phyloP scores from a whole-genome alignment of 2,329 filamentous ascomycete genomes.

The Xylaria sp. region DNA sequence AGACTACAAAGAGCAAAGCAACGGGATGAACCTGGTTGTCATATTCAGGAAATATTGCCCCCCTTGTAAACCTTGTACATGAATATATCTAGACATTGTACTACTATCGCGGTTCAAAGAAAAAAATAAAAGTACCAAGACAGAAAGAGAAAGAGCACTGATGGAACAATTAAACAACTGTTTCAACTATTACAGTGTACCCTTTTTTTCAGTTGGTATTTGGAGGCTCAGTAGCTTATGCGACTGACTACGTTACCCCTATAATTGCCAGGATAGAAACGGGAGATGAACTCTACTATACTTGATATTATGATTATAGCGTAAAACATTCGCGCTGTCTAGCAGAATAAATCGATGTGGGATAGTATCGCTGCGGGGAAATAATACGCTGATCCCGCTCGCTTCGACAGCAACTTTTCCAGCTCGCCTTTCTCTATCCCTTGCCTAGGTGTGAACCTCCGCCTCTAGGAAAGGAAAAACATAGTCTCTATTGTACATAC shows the following conservation, averaged over 20 bases:
- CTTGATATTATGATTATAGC: background rate
- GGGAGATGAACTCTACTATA: background rate
- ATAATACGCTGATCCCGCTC: background rate
- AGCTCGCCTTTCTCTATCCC: constrained; percentile 16
- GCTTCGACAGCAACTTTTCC: background rate
- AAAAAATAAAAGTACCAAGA: background rate
- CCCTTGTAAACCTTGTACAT: constrained; percentile 34
- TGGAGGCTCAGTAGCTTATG: too few species aligned
- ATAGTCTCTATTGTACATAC: background rate
- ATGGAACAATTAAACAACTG: background rate
- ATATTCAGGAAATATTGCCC: background rate
- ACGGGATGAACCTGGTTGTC: background rate
- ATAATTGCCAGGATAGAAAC: background rate
- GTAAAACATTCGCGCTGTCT: background rate
- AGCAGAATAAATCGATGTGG: background rate
- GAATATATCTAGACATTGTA: constrained; percentile 35
- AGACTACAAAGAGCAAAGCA: background rate
- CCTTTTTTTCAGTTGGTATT: too few species aligned
- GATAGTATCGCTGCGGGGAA: background rate
- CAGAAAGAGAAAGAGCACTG: background rate
- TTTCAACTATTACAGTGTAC: background rate
- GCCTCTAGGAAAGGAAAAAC: constrained; percentile 33
- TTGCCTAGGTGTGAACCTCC: constrained; percentile 40
- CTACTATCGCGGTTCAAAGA: constrained; percentile 22
- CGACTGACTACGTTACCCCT: background rate